Percentiles rank a stretch among this genome's conserved stretches.
phyloP scores from a whole-genome alignment of 163 green algal species.

The Trebouxia gelatinosa region DNA sequence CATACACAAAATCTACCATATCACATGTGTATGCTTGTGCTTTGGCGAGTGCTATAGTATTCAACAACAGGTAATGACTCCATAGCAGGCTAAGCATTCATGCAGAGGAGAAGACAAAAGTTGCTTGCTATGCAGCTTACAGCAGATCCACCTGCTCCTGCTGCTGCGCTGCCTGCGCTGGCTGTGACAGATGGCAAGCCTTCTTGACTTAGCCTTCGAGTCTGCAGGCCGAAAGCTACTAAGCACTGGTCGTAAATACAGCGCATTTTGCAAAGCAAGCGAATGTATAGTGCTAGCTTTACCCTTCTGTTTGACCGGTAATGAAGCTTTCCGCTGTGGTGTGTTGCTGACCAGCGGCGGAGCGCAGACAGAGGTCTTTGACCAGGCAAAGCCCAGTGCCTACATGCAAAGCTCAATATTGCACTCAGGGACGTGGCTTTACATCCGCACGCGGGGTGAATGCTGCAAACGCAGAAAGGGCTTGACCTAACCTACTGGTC shows the following conservation, averaged over 20 bases:
- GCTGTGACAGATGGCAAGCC: neutral
- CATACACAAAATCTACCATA: neutral
- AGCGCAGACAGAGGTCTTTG: neutral
- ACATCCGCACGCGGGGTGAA: too few relatives aligned
- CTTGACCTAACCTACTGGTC: too few relatives aligned
- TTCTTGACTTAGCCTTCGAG: neutral
- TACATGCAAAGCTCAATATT: too few relatives aligned
- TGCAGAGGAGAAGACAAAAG: neutral
- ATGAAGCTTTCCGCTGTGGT: neutral
- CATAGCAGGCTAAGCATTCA: neutral
- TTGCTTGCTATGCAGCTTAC: neutral
- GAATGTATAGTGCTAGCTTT: neutral
- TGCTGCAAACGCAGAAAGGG: too few relatives aligned
- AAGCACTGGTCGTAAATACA: neutral
- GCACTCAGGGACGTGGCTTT: too few relatives aligned
- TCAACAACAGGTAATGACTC: neutral
- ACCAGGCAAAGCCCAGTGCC: neutral
- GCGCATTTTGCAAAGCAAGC: too few relatives aligned
- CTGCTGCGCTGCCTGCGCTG: neutral
- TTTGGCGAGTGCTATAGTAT: neutral
- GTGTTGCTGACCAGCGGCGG: neutral
- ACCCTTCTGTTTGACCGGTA: neutral
- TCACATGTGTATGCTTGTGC: neutral
- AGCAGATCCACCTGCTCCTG: slow-evolving; percentile 14
- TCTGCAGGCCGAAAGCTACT: neutral